Base-by-base conservation (phyloP, 2,329 filamentous ascomycete species). In the Xylaria sp. region DNA sequence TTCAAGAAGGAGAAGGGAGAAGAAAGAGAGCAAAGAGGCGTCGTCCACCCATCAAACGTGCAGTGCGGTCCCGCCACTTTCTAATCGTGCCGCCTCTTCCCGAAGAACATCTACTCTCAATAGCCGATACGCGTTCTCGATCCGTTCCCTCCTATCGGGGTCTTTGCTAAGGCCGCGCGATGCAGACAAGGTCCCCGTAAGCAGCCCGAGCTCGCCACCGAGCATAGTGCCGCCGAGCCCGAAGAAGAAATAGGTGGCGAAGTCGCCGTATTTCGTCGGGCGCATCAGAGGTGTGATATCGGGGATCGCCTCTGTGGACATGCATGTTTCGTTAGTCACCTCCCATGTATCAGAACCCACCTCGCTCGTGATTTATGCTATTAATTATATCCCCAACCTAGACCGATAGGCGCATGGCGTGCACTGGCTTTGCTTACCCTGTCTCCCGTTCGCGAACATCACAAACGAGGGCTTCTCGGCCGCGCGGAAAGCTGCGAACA, bases 21-120 rank as follows among this genome's bases (percentile, higher is more conserved):
- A 36, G 7, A 11, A 8, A 36, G 34, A 36, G 34, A 36, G 34
- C 34, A 36, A 36, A 36, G 34, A 36, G 6, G 34, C 32, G 42
- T 30, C n/a, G 17, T 55, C 56, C 19, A 34, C 19, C 27, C 64
- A 50, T 71, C 51, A 69, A 63, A 68, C 58, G 24, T 51, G 39
- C 7, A 64, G 27, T 7, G 53, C n/a, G n/a, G 42, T 45, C 9
- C 62, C 64, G 11, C 65, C 68, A 21, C 39, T 57, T 30, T 91
- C 88, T 67, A 92, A 71, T 30, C 79, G 74, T 71, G 87, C 81
- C 9, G 89, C 85, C 79, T 92, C 84, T 69, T 82, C 84, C 73
- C 86, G 84, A 74, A 92, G 75, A n/a, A 86, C 83, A 79, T 92
- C 90, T 0, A 87, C 87, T 66, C 85, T 85, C 76, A 91, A 91